Percentiles rank a stretch among this genome's conserved stretches.
These are phyloP conservation scores for Fulvia fulva DNA, from an alignment of 2,329 filamentous ascomycete genomes.

Conservation along the genomic window DNA sequence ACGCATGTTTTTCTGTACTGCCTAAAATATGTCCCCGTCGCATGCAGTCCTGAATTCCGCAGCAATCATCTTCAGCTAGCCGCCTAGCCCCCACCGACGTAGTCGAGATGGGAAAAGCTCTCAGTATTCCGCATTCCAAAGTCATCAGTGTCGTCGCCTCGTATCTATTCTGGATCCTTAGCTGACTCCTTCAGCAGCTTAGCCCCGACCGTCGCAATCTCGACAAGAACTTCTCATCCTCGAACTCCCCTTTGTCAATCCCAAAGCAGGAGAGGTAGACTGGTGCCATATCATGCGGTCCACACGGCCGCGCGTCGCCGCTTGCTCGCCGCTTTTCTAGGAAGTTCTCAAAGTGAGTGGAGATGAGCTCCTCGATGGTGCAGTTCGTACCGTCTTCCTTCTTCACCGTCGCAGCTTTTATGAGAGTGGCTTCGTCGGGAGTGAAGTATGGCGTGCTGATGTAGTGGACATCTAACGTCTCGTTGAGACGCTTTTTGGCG, in stretches of 20 bases:
- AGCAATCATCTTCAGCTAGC: too few species aligned
- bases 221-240: constrained; percentile 36
- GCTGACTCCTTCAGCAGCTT: not conserved
- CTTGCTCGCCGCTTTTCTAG: constrained; percentile 17
- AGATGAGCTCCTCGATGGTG: constrained; percentile 13
- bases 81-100: too few species aligned
- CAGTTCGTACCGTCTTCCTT: too few species aligned
- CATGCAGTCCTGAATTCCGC: too few species aligned
- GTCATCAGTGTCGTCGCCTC: not conserved
- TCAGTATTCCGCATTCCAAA: too few species aligned
- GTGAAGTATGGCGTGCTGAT: constrained; percentile 15
- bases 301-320: constrained; percentile 18
- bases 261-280: constrained; percentile 14
- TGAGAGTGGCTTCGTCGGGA: too few species aligned
- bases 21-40: too few species aligned
- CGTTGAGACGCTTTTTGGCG: constrained; percentile 3
- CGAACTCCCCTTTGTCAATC: constrained; percentile 14
- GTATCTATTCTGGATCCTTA: too few species aligned
- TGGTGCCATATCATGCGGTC: constrained; percentile 20
- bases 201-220: not conserved
- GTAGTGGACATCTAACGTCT: constrained; percentile 4
- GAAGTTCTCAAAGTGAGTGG: constrained; percentile 7
- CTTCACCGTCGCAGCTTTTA: too few species aligned
- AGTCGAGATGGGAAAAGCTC: too few species aligned
- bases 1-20: too few species aligned